Conservation (phyloP, 2,329 filamentous ascomycete genomes). For the Chaetothyriales sp. region DNA sequence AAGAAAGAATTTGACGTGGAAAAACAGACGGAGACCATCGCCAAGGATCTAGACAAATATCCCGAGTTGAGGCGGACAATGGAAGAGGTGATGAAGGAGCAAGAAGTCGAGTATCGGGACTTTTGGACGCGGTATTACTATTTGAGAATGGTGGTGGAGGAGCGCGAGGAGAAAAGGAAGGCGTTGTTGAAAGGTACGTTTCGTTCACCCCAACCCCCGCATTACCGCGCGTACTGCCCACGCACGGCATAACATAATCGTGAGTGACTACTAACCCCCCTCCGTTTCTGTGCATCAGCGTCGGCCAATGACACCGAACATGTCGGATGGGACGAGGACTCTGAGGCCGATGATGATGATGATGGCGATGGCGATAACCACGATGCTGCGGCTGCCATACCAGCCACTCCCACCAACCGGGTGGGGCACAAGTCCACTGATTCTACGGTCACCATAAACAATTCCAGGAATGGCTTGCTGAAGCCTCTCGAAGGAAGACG, state of each 20-base stretch:
- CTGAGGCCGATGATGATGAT: constrained; percentile 37
- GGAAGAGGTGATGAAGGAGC: constrained; percentile 90
- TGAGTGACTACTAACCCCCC: background rate
- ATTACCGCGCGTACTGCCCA: too few species aligned
- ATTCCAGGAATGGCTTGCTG: constrained; percentile 20
- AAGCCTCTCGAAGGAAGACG: constrained; percentile 48
- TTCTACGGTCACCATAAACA: background rate
- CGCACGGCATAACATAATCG: too few species aligned
- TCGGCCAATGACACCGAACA: constrained; percentile 56
- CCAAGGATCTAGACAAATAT: constrained; percentile 69
- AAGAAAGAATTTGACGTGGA: constrained; percentile 63
- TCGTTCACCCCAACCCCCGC: constrained; percentile 6
- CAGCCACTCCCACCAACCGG: constrained; percentile 21
- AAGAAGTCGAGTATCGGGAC: constrained; percentile 62
- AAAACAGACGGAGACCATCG: constrained; percentile 71
- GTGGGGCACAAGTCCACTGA: background rate
- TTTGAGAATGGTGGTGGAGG: constrained; percentile 80
- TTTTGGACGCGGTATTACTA: constrained; percentile 98
- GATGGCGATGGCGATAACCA: constrained; percentile 25
- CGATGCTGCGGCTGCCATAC: constrained; percentile 33
- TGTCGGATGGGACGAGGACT: constrained; percentile 58
- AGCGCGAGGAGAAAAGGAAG: constrained; percentile 72
- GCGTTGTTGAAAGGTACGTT: constrained; percentile 78
- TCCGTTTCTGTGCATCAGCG: constrained; percentile 17
- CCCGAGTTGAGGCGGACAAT: constrained; percentile 74